Base-by-base conservation (phyloP, 164 flowering plant genomes). In the Vitis labrusca region DNA sequence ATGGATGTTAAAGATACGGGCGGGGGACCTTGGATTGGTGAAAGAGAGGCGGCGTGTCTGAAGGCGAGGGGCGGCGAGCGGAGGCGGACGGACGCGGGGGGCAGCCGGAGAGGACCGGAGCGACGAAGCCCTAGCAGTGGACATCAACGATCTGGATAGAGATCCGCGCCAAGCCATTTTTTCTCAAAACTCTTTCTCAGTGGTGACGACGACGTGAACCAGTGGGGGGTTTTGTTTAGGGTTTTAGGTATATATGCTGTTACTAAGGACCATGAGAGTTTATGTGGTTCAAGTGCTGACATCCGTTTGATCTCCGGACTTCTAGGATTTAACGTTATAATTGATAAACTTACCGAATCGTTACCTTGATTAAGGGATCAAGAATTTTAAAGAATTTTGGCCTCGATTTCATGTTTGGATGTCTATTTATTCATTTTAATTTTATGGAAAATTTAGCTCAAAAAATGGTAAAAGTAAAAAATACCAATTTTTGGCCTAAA, bases 121-220 rank as follows among this genome's bases (percentile, higher is more conserved):
- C 9, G 91, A 60, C 1, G 86, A 71, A 51, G 83, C 56, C 73
- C 97, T 85, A 3, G 94, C 87, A 47, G 91, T 30, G 64, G 95
- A 83, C 63, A 86, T 56, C 13, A 89, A 66, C 10, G 97, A 84
- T 60, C 97, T 82, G 2, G 94, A 81, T 19, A 85, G 27, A 9
- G 96, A 89, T 70, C 92, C 93, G 30, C 97, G 91, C 86, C 86
- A 88, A 74, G 97, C 98, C 94, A 91, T 91, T 73, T 59, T 66
- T n/a, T 12, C 55, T 4, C 58, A 59, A 10, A 19, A 50, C 47
- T 27, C 30, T 3, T 64, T 37, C 44, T 37, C 14, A 6, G 54
- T 10, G 44, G 7, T 61, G 63, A 23, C 27, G 27, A 23, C 27
- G 27, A 1, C 27, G 63, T 48, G 27, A 23, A 23, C 3, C 10